A percentile compares a stretch with the other conserved stretches of the same genome.
These are phyloP conservation scores for Cyclospora cayetanensis DNA, from an alignment of 169 alveolate genomes.

Conservation along the genomic window DNA sequence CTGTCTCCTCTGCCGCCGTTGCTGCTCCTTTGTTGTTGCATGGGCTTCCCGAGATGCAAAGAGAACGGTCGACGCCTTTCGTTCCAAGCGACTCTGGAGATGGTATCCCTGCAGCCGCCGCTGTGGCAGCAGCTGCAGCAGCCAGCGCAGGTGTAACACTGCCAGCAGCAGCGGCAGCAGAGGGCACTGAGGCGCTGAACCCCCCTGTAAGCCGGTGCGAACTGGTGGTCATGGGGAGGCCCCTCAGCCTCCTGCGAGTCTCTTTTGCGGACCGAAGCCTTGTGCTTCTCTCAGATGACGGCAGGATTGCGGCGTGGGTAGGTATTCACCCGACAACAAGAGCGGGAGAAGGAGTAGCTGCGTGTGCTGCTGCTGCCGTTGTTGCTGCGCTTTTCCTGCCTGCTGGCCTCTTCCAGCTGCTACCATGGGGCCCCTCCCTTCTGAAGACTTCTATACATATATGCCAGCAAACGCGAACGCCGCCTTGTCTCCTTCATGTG, in stretches of 20 bases:
- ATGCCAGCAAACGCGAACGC: too few relatives aligned
- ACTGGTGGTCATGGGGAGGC: background rate
- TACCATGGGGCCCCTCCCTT: too few relatives aligned
- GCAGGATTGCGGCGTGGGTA: background rate
- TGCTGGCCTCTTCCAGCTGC: too few relatives aligned
- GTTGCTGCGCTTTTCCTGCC: too few relatives aligned
- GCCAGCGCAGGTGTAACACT: background rate
- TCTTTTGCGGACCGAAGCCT: background rate
- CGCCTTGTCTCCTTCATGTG: too few relatives aligned
- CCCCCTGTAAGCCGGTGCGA: background rate
- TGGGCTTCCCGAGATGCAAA: background rate
- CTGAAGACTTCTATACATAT: too few relatives aligned
- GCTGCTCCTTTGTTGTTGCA: background rate
- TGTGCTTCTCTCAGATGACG: background rate
- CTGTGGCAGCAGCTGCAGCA: background rate
- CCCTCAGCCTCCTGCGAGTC: background rate
- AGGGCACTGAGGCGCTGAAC: background rate
- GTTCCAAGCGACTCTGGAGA: slow-evolving; percentile 18
- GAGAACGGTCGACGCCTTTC: background rate
- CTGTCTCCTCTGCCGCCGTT: background rate
- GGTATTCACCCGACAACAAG: too few relatives aligned
- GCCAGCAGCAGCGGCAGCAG: slow-evolving; percentile 23
- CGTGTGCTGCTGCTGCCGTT: slow-evolving; percentile 1
- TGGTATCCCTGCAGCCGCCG: background rate
- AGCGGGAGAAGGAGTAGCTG: too few relatives aligned